Conservation (phyloP, 768 basidiomycete genomes). For the Pluteus cervinus region DNA sequence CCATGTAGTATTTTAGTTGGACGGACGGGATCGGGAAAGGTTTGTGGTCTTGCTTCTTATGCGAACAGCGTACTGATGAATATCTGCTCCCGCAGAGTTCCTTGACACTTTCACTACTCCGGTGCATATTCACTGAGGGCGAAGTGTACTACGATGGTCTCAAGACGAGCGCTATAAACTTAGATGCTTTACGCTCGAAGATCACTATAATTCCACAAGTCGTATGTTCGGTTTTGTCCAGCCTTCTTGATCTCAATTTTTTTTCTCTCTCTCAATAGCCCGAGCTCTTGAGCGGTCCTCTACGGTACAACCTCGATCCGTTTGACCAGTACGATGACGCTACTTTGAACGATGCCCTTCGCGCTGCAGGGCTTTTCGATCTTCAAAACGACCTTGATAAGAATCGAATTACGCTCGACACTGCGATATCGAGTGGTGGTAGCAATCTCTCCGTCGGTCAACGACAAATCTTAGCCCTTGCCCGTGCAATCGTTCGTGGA, state of each 20-base stretch:
- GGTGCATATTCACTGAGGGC: conserved; percentile 56
- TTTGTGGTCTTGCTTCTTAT: background rate
- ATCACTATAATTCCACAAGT: conserved; percentile 57
- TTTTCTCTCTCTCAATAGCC: conserved; percentile 21
- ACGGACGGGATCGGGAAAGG: conserved; percentile 57
- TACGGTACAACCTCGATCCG: conserved; percentile 70
- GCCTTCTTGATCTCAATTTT: background rate
- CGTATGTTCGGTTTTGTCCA: conserved; percentile 20
- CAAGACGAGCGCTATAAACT: conserved; percentile 40
- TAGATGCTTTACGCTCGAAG: conserved; percentile 48
- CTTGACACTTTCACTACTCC: conserved; percentile 48
- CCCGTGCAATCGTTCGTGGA: conserved; percentile 57
- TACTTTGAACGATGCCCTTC: conserved; percentile 56
- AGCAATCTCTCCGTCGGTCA: conserved; percentile 69
- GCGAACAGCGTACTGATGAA: background rate
- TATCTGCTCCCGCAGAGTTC: conserved; percentile 44
- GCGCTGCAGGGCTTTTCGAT: conserved; percentile 53
- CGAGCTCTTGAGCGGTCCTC: conserved; percentile 57
- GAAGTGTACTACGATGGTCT: conserved; percentile 51
- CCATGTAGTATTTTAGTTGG: conserved; percentile 36
- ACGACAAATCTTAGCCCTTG: conserved; percentile 66
- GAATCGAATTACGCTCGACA: conserved; percentile 41
- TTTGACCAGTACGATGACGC: conserved; percentile 55
- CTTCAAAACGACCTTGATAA: conserved; percentile 27
- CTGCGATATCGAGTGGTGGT: conserved; percentile 49